Percentiles rank a stretch among this genome's conserved stretches.
phyloP scores from a whole-genome alignment of 31 red algal species.

The Odonthalia washingtoniensis region DNA sequence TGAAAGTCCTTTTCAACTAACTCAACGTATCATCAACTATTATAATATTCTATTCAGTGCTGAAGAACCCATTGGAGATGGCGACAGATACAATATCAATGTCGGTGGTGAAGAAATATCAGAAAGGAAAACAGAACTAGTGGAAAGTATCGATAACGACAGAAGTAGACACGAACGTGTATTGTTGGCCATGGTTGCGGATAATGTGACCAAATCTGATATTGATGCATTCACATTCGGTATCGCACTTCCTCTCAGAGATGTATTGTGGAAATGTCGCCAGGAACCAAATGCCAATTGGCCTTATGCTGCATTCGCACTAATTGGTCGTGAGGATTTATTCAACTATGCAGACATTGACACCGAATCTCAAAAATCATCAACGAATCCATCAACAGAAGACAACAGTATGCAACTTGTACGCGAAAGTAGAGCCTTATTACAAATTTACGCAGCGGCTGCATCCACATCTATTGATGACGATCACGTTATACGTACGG shows the following conservation, averaged over 20 bases:
- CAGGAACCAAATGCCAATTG: constrained; percentile 53
- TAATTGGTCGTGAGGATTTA: constrained; percentile 80
- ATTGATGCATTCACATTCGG: constrained; percentile 76
- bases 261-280: constrained; percentile 69
- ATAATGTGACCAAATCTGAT: constrained; percentile 55
- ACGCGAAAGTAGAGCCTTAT: constrained; percentile 60
- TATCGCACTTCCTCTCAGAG: constrained; percentile 69
- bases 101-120: too few relatives aligned
- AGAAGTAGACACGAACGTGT: constrained; percentile 38
- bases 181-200: constrained; percentile 67
- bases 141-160: not conserved
- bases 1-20: constrained; percentile 52
- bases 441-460: constrained; percentile 66
- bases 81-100: not conserved
- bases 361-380: not conserved
- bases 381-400: not conserved
- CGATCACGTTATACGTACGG: not conserved
- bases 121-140: too few relatives aligned
- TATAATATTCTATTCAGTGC: constrained; percentile 46
- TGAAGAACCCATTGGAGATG: not conserved
- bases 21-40: constrained; percentile 46
- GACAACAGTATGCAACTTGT: not conserved
- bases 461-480: constrained; percentile 6
- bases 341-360: constrained; percentile 25
- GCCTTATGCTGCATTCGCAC: constrained; percentile 68